Conservation (phyloP, 2,329 filamentous ascomycete genomes). For the Ascochyta rabiei region DNA sequence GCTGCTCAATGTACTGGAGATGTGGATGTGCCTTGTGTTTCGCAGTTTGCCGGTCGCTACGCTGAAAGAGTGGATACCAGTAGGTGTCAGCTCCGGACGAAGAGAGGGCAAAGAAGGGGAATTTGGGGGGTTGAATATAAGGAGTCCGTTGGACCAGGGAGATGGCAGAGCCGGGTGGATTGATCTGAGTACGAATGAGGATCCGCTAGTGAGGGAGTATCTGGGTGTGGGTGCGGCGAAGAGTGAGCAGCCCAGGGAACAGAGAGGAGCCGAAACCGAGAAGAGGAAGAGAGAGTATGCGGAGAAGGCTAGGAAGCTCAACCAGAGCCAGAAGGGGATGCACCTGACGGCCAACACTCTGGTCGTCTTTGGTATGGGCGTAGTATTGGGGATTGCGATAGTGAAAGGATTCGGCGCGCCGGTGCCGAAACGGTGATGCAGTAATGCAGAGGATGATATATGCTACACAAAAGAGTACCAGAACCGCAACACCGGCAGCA, state of each 20-base stretch:
- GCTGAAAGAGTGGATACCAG: constrained; percentile 33
- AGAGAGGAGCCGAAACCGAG: background rate
- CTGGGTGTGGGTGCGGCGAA: constrained; percentile 7
- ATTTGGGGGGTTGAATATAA: constrained; percentile 39
- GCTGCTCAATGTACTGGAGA: constrained; percentile 43
- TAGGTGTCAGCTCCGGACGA: background rate
- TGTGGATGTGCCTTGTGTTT: constrained; percentile 46
- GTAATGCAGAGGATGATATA: too few relatives aligned
- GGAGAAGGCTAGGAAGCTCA: constrained; percentile 10
- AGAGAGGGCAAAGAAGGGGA: constrained; percentile 23
- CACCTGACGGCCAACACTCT: background rate
- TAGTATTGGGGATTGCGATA: constrained; percentile 6
- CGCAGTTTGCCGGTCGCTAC: constrained; percentile 27
- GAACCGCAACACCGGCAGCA: background rate
- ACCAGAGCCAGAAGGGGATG: background rate
- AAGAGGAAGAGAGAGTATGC: constrained; percentile 15
- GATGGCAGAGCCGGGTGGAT: constrained; percentile 24
- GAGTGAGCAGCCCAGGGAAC: background rate
- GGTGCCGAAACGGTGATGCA: background rate
- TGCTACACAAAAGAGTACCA: too few relatives aligned
- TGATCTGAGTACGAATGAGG: constrained; percentile 29
- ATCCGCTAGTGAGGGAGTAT: constrained; percentile 33
- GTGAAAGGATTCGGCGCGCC: constrained; percentile 1
- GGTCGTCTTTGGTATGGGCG: constrained; percentile 7
- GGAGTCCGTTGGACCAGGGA: constrained; percentile 40